Evolutionary conservation across 2,329 filamentous ascomycete species (phyloP).

Genomic region (Sordariomycetes sp.): DNA sequence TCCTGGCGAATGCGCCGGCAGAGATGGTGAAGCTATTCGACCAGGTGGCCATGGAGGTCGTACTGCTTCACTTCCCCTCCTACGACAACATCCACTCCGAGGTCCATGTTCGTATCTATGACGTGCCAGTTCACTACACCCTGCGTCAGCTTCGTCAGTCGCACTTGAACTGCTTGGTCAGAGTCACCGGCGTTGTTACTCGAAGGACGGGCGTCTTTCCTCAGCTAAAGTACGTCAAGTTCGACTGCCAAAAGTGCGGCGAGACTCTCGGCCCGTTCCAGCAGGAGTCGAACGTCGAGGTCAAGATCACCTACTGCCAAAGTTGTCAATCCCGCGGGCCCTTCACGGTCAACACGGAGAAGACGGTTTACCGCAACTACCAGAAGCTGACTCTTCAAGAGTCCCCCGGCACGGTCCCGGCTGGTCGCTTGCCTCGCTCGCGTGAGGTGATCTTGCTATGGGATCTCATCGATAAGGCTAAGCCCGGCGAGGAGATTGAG

Average conservation of each 20-base stretch:
- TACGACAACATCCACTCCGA: conserved; percentile 97
- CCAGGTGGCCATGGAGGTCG: conserved; percentile 92
- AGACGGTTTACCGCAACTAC: conserved; percentile 97
- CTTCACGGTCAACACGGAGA: conserved; percentile 92
- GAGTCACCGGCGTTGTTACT: conserved; percentile 92
- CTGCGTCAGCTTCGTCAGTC: conserved; percentile 90
- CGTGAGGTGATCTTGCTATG: conserved; percentile 93
- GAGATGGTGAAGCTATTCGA: conserved; percentile 96
- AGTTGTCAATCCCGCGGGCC: conserved; percentile 92
- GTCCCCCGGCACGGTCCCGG: conserved; percentile 91
- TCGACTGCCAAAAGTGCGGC: conserved; percentile 90
- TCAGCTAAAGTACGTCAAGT: conserved; percentile 97
- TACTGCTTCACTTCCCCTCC: conserved; percentile 90
- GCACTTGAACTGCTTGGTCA: conserved; percentile 90
- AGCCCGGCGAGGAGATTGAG: conserved; percentile 96
- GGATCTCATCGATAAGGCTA: conserved; percentile 93
- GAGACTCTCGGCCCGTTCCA: conserved; percentile 91
- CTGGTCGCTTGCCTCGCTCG: conserved; percentile 85
- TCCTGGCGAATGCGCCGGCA: conserved; percentile 89
- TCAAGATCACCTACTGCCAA: conserved; percentile 93
- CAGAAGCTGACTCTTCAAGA: conserved; percentile 97
- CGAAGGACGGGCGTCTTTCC: conserved; percentile 92
- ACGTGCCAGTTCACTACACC: conserved; percentile 90
- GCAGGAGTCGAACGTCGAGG: conserved; percentile 92
- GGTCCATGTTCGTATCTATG: conserved; percentile 94